Conservation (phyloP, 2,329 filamentous ascomycete genomes). For the Neopestalotiopsis clavispora region DNA sequence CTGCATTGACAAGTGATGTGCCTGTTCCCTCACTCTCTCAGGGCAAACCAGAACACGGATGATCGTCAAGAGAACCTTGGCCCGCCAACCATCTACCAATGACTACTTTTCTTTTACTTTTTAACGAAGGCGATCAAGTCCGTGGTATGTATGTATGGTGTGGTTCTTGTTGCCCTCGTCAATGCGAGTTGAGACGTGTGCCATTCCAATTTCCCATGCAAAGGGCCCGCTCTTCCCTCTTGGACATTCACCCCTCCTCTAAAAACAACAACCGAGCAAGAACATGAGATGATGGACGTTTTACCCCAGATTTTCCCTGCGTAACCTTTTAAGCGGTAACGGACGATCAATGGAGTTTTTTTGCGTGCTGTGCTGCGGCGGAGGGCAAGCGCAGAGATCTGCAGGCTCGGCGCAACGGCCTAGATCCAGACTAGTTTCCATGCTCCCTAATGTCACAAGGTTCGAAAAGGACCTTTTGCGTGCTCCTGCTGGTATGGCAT, state of each 20-base stretch:
- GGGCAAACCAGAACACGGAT: neutral
- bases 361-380: neutral
- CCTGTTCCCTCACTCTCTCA: neutral
- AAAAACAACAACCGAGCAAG: neutral
- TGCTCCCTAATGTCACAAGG: slow-evolving; percentile 9
- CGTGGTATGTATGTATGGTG: neutral
- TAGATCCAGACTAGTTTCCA: slow-evolving; percentile 12
- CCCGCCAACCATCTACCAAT: neutral
- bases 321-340: neutral
- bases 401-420: slow-evolving; percentile 4
- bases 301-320: slow-evolving; percentile 15
- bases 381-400: slow-evolving; percentile 8
- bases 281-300: neutral
- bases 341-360: neutral
- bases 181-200: slow-evolving; percentile 1
- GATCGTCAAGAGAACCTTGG: neutral
- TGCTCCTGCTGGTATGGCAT: neutral
- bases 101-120: too few relatives aligned
- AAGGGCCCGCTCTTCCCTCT: neutral
- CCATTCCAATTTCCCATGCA: neutral
- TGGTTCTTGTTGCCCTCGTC: neutral
- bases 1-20: slow-evolving; percentile 9
- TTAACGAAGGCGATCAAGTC: neutral
- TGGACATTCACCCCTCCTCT: neutral
- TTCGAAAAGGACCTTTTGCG: slow-evolving; percentile 7